Conservation (phyloP, 192 early-diverging fungal genomes). For the Phlyctochytrium arcticum region DNA sequence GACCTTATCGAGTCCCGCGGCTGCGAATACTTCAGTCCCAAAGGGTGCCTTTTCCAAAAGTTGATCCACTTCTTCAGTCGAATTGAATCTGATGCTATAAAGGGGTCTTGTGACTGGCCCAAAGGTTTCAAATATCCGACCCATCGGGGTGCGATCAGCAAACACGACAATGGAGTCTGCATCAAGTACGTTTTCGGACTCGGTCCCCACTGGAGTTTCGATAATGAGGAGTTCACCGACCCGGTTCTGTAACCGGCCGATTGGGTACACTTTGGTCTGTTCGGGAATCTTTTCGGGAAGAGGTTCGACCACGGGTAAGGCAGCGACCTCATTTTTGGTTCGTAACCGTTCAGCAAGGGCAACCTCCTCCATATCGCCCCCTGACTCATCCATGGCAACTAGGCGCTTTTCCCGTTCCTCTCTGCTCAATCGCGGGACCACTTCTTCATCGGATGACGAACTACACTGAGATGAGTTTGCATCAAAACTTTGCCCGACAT, state of each 20-base stretch:
- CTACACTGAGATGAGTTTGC: too few relatives aligned
- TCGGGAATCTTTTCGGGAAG: conserved; percentile 42
- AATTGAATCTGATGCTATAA: conserved; percentile 77
- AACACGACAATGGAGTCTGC: conserved; percentile 66
- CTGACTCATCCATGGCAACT: conserved; percentile 8
- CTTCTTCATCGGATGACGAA: conserved; percentile 1
- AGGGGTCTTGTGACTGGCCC: conserved; percentile 81
- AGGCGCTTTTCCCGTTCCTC: conserved; percentile 16
- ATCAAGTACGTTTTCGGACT: conserved; percentile 63
- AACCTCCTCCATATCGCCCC: conserved; percentile 8
- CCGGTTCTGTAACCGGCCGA: conserved; percentile 66
- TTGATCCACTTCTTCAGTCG: conserved; percentile 47
- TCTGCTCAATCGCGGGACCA: background rate
- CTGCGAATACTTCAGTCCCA: conserved; percentile 54
- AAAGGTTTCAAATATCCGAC: conserved; percentile 82
- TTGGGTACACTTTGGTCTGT: conserved; percentile 40
- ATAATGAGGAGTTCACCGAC: conserved; percentile 76
- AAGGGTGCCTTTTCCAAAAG: conserved; percentile 17
- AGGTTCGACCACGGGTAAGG: conserved; percentile 40
- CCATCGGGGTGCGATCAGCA: conserved; percentile 45
- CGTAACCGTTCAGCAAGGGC: conserved; percentile 2
- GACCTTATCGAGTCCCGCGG: conserved; percentile 57
- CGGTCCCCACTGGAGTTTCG: conserved; percentile 41
- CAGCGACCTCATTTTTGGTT: conserved; percentile 36
- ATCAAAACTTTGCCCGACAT: too few relatives aligned